Conservation (phyloP, 805 yeast species). For the Candida suzukii region DNA sequence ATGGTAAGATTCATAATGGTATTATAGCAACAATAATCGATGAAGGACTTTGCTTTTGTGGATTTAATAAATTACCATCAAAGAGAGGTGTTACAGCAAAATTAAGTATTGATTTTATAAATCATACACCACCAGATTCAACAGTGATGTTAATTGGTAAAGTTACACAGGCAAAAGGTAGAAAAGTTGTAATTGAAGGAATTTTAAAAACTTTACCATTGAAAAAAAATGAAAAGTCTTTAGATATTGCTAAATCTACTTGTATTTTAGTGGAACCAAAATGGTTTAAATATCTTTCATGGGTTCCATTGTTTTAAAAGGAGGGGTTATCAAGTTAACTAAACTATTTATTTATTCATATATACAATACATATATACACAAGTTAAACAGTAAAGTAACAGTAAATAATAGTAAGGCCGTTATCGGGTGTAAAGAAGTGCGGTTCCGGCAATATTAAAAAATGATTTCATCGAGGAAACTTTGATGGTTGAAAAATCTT, state of each 20-base stretch:
- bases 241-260: conserved; percentile 44
- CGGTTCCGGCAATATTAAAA: no score
- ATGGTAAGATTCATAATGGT: conserved; percentile 77
- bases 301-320: conserved; percentile 36
- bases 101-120: conserved; percentile 55
- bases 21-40: conserved; percentile 72
- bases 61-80: conserved; percentile 74
- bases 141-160: conserved; percentile 62
- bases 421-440: no score
- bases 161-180: conserved; percentile 60
- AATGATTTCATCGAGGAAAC: no score
- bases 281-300: conserved; percentile 70
- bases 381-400: no score
- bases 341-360: background rate
- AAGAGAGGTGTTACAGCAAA: conserved; percentile 86
- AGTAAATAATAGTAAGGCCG: no score
- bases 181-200: conserved; percentile 80
- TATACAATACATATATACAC: no score
- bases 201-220: conserved; percentile 43
- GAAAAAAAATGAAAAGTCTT: conserved; percentile 5
- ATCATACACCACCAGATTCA: conserved; percentile 53
- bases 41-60: conserved; percentile 80
- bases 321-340: background rate
- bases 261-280: conserved; percentile 80
- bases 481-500: no score